Evolutionary conservation across 1,284 basidiomycete species (phyloP), one percentile per base, ranked within the genome.

Genomic region (Ceratobasidium papillatum): DNA sequence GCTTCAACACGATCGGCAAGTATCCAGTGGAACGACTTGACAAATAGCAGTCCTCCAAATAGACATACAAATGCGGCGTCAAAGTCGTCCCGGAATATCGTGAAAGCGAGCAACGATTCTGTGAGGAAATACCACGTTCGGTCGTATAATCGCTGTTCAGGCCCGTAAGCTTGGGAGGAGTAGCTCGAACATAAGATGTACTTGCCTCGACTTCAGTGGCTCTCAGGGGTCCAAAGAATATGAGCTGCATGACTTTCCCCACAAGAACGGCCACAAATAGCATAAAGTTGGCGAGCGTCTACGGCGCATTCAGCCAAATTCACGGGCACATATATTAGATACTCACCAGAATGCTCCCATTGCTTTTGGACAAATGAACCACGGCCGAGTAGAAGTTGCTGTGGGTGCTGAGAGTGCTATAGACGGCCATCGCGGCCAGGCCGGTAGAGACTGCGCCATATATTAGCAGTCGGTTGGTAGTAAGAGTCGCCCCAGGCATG

Each of bases 21-120:
- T 38, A 99, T 88, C 96, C 96, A 99, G 82, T 99, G 98, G 82
- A 99, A 99, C 73, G 94, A 95, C 82, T 99, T 99, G 79, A 99
- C 88, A 79, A 98, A 97, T 17, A 99, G 88, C 25, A 99, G 85
- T 78, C 95, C 89, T 22, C 94, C 91, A 80, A 98, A 99, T 88
- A 98, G 94, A 78, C 96, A 84, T 45, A 92, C 92, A 81, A 99
- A 99, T 0, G 91, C 89, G n/a, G 92, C 89, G 82, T 98, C 94
- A 81, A 96, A 95, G 82, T 95, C 94, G 81, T 96, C 93, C 74
- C 96, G 88, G 84, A 99, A 99, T 79, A 99, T 98, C 36, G 97
- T 97, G 81, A 99, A 93, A 1, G 97, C 97, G 61, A 99, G 85
- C 49, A 99, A 86, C 5, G 94, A 96, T 82, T 99, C 97, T 0